Conservation (phyloP, 495 filamentous ascomycete species). For the Letharia lupina region DNA sequence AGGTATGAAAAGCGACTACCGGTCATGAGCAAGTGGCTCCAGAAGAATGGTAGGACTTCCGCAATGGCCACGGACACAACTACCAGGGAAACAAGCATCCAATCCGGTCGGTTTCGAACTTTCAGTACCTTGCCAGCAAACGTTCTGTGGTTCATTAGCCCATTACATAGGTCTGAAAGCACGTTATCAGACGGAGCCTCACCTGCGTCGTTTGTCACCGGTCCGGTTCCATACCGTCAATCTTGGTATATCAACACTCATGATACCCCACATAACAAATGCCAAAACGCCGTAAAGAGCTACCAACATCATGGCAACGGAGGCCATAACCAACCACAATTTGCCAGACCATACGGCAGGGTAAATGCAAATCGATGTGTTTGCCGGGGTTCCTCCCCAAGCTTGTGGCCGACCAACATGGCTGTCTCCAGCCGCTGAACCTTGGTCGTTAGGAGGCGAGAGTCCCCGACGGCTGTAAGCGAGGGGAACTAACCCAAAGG, state of each 20-base stretch:
- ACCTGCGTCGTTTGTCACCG: background rate
- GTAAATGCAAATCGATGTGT: background rate
- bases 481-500: background rate
- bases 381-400: background rate
- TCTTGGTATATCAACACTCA: conserved; percentile 1
- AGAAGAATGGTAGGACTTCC: background rate
- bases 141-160: background rate
- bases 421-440: background rate
- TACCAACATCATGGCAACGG: background rate
- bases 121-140: conserved; percentile 8
- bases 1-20: background rate
- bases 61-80: conserved; percentile 2
- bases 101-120: conserved; percentile 8
- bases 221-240: background rate
- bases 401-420: background rate
- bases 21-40: background rate
- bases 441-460: background rate
- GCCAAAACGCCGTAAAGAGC: background rate
- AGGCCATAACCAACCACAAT: background rate
- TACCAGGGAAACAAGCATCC: conserved; percentile 1
- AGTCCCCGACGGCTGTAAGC: background rate
- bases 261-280: background rate
- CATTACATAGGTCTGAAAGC: background rate
- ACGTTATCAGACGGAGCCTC: background rate
- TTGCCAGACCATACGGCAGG: background rate